These are phyloP conservation scores for Pulveroboletus sp. DNA, from an alignment of 768 basidiomycete genomes.

Conservation along the genomic window DNA sequence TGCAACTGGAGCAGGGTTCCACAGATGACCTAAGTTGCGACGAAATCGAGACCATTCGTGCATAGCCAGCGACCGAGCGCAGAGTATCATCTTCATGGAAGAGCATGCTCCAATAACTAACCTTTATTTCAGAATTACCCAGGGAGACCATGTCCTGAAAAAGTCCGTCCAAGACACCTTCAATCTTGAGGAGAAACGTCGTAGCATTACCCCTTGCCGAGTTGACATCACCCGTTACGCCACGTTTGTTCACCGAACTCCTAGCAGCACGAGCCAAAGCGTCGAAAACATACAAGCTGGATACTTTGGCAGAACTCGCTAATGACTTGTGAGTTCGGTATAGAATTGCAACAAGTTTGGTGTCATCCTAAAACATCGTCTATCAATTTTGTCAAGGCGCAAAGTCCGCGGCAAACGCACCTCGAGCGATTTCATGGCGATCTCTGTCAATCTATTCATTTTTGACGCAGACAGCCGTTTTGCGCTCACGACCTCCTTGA, in stretches of 20 bases:
- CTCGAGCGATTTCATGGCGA: constrained; percentile 72
- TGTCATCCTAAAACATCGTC: constrained; percentile 58
- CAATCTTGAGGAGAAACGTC: constrained; percentile 84
- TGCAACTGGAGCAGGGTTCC: constrained; percentile 5
- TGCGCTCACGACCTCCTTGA: constrained; percentile 78
- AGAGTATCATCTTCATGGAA: not conserved
- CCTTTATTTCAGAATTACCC: constrained; percentile 73
- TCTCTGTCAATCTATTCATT: constrained; percentile 71
- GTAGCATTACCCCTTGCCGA: constrained; percentile 64
- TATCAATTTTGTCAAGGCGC: not conserved
- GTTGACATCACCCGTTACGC: constrained; percentile 50
- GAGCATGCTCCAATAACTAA: constrained; percentile 45
- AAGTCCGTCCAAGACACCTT: constrained; percentile 85
- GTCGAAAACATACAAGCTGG: constrained; percentile 91
- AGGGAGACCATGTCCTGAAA: constrained; percentile 77
- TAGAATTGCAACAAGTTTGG: constrained; percentile 80
- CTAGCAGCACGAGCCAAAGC: constrained; percentile 84
- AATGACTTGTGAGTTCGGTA: constrained; percentile 87
- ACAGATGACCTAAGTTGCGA: constrained; percentile 1
- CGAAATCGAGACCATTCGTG: constrained; percentile 7
- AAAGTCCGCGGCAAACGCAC: constrained; percentile 39
- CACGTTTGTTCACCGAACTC: constrained; percentile 59
- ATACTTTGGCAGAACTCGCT: constrained; percentile 62
- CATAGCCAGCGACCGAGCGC: constrained; percentile 5
- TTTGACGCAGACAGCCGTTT: constrained; percentile 86